These are phyloP conservation scores for Tripidium arundinaceum DNA, from an alignment of 202 grass and related monocot genomes.

Conservation along the genomic window DNA sequence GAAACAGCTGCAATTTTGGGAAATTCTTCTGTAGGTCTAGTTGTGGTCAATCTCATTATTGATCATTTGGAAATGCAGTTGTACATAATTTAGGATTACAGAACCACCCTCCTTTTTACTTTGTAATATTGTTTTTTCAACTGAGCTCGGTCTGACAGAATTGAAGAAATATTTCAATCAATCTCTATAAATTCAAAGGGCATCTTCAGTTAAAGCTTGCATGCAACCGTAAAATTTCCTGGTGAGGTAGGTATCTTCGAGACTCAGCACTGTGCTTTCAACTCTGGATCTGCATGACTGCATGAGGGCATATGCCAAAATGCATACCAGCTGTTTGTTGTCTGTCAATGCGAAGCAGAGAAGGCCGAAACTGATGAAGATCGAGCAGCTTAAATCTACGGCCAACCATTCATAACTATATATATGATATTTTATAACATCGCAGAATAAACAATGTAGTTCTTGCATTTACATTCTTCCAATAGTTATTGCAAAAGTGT, in stretches of 20 bases:
- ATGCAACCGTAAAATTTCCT: neutral
- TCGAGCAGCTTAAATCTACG: too few relatives aligned
- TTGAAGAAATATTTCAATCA: neutral
- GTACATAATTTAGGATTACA: constrained; percentile 34
- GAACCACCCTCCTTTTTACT: too few relatives aligned
- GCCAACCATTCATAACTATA: too few relatives aligned
- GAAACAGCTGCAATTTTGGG: constrained; percentile 19
- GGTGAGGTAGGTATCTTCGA: neutral
- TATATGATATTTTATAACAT: too few relatives aligned
- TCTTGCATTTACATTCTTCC: too few relatives aligned
- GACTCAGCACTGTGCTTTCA: neutral
- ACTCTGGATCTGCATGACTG: neutral
- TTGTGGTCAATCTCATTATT: neutral
- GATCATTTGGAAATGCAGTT: neutral
- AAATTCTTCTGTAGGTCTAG: constrained; percentile 4
- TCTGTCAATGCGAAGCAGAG: too few relatives aligned
- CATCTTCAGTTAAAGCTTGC: neutral
- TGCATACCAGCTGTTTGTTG: too few relatives aligned
- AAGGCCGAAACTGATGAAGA: too few relatives aligned
- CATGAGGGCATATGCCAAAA: too few relatives aligned
- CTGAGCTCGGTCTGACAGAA: constrained; percentile 19
- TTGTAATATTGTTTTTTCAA: too few relatives aligned
- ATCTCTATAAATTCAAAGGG: neutral
- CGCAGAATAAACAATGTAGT: too few relatives aligned
- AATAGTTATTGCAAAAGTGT: too few relatives aligned